These are phyloP conservation scores for Pleurotus pulmonarius DNA, from an alignment of 768 basidiomycete genomes.

Conservation along the genomic window DNA sequence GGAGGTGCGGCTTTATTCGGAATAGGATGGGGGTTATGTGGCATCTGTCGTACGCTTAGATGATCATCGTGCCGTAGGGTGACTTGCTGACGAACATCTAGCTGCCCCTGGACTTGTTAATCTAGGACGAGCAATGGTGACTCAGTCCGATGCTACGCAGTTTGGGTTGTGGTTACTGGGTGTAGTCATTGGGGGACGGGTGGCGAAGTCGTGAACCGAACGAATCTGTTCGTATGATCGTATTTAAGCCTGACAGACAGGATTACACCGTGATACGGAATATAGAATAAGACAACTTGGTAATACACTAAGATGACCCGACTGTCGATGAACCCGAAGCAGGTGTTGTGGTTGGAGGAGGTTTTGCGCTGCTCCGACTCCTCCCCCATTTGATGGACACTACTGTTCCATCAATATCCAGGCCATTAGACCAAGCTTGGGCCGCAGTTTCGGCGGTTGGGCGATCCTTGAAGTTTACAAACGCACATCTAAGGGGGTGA, in stretches of 20 bases:
- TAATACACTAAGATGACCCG: neutral
- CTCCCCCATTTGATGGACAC: conserved; percentile 88
- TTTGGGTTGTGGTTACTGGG: conserved; percentile 38
- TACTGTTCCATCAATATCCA: conserved; percentile 78
- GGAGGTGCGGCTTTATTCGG: conserved; percentile 55
- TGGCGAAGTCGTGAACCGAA: conserved; percentile 16
- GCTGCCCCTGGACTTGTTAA: conserved; percentile 65
- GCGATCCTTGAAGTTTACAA: conserved; percentile 89
- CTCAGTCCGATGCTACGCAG: conserved; percentile 27
- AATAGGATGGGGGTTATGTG: conserved; percentile 57
- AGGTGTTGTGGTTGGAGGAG: conserved; percentile 13
- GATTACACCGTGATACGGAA: neutral
- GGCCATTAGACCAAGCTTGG: conserved; percentile 84
- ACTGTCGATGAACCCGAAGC: neutral
- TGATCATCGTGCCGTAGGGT: neutral
- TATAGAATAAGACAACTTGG: neutral
- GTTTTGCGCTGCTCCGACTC: conserved; percentile 45
- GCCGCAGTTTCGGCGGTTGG: conserved; percentile 84
- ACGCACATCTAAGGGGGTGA: conserved; percentile 70
- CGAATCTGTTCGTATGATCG: too few species aligned
- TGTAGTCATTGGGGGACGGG: conserved; percentile 35
- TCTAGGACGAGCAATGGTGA: conserved; percentile 44
- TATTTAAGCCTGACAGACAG: too few species aligned
- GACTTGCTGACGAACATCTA: conserved; percentile 17
- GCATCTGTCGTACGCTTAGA: conserved; percentile 53